These are phyloP conservation scores for Leersia perrieri DNA, from an alignment of 176 grass and related monocot genomes.

Conservation along the genomic window DNA sequence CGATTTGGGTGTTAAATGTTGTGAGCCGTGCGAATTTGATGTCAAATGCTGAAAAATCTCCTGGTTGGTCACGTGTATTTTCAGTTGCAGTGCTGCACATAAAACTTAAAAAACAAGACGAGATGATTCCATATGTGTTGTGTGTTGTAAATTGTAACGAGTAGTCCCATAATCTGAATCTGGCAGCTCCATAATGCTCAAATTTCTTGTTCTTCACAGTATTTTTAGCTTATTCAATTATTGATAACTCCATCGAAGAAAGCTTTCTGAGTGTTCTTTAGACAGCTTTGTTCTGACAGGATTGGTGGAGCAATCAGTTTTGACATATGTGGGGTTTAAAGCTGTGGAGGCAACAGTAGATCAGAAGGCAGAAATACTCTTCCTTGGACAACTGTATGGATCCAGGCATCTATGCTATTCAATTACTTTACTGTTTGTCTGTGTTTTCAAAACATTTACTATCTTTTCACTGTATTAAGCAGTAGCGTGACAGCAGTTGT, in stretches of 20 bases:
- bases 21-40: no score
- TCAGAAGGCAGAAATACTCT: slow-evolving; percentile 85
- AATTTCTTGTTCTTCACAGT: neutral
- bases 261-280: slow-evolving; percentile 72
- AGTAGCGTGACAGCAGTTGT: slow-evolving; percentile 71
- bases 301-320: slow-evolving; percentile 63
- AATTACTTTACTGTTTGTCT: slow-evolving; percentile 11
- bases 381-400: slow-evolving; percentile 81
- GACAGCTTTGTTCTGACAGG: slow-evolving; percentile 98
- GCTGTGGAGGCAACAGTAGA: slow-evolving; percentile 56
- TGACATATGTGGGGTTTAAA: slow-evolving; percentile 67
- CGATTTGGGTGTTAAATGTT: no score
- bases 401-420: slow-evolving; percentile 11
- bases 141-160: neutral
- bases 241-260: neutral
- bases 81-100: neutral
- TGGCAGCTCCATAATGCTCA: neutral
- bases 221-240: neutral
- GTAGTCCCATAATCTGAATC: neutral
- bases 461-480: slow-evolving; percentile 32
- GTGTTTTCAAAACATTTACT: slow-evolving; percentile 17
- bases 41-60: no score
- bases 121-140: neutral
- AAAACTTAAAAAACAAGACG: neutral
- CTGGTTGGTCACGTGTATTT: neutral